Conservation (phyloP, 176 grass and related monocot genomes). For the Thalia dealbata region DNA sequence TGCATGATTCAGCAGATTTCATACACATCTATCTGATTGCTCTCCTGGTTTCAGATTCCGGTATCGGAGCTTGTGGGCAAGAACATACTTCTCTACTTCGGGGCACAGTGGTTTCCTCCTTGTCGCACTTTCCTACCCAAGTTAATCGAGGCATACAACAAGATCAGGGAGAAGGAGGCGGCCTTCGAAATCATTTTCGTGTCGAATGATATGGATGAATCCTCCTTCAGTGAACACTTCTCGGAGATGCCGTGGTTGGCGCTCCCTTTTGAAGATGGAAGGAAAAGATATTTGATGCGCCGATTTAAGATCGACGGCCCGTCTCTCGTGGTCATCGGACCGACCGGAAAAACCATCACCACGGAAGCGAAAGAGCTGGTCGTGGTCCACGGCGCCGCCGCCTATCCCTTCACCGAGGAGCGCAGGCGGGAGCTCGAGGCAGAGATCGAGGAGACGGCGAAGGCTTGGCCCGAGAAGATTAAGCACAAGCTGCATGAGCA, state of each 20-base stretch:
- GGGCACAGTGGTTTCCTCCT: conserved; percentile 54
- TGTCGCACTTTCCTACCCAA: conserved; percentile 70
- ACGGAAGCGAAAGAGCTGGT: conserved; percentile 36
- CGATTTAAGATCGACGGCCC: conserved; percentile 41
- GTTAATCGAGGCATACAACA: conserved; percentile 52
- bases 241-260: conserved; percentile 78
- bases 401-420: conserved; percentile 68
- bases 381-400: conserved; percentile 42
- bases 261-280: conserved; percentile 52
- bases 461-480: conserved; percentile 59
- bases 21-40: background rate
- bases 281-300: conserved; percentile 34
- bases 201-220: conserved; percentile 59
- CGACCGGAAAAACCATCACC: conserved; percentile 41
- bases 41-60: conserved; percentile 33
- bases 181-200: conserved; percentile 77
- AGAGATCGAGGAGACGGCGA: conserved; percentile 37
- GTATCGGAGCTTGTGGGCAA: conserved; percentile 70
- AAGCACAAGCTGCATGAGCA: conserved; percentile 66
- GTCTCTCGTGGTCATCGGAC: conserved; percentile 62
- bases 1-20: background rate
- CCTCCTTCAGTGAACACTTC: conserved; percentile 53
- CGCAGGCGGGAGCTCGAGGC: conserved; percentile 44
- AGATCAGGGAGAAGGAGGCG: conserved; percentile 57
- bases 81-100: conserved; percentile 84